Percentiles rank a stretch among this genome's conserved stretches.
Evolutionary conservation across 1,284 basidiomycete genomes (phyloP).

Genomic region (Ceratobasidium sp.): DNA sequence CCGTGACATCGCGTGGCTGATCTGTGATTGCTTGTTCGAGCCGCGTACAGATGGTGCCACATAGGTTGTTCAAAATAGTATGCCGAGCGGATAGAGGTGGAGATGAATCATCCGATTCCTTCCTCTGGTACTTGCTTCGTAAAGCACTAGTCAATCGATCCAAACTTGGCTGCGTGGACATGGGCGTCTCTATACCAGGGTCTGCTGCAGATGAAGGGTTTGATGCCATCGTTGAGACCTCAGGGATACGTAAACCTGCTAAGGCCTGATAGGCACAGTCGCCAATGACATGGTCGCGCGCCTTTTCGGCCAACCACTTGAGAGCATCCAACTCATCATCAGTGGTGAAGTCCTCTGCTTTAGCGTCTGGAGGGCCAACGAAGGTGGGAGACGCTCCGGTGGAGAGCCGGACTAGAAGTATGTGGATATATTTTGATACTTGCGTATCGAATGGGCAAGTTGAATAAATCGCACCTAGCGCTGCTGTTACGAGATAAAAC

Average conservation of each 20-base stretch:
- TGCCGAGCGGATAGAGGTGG: background rate
- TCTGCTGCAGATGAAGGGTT: too few species aligned
- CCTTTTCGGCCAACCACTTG: background rate
- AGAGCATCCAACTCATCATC: background rate
- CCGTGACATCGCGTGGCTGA: background rate
- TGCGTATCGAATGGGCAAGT: too few species aligned
- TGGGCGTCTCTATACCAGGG: background rate
- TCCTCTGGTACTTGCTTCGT: too few species aligned
- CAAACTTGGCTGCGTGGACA: background rate
- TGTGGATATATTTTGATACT: too few species aligned
- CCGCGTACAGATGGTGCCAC: background rate
- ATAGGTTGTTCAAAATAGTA: background rate
- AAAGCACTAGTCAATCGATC: background rate
- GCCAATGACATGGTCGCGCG: background rate
- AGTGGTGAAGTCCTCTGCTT: too few species aligned
- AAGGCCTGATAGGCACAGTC: constrained; percentile 12
- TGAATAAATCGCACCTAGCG: too few species aligned
- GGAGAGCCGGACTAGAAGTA: too few species aligned
- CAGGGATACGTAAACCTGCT: background rate
- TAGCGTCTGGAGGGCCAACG: too few species aligned
- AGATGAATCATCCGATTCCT: too few species aligned
- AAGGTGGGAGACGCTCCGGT: too few species aligned
- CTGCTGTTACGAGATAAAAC: too few species aligned
- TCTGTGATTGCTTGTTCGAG: background rate
- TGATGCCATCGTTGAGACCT: background rate